phyloP scores from a whole-genome alignment of 2,329 filamentous ascomycete genomes.

The Verticillium isaacii region DNA sequence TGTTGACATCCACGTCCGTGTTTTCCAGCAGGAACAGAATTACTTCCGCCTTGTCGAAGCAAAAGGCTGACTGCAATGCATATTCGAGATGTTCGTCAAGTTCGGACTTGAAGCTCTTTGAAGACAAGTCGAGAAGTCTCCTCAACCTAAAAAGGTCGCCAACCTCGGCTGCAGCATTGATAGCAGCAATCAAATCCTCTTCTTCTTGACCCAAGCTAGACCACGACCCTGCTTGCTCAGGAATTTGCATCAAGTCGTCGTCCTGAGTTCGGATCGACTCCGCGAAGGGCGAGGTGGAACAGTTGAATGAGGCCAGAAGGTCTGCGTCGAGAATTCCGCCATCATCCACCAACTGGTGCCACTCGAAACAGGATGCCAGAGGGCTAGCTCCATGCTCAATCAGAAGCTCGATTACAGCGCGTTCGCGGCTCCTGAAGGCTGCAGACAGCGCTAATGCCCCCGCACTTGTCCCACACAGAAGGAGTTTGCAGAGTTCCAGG shows the following conservation, averaged over 20 bases:
- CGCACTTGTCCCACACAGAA: neutral
- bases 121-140: neutral
- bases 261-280: neutral
- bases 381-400: neutral
- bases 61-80: no score
- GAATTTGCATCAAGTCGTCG: neutral
- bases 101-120: neutral
- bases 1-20: no score
- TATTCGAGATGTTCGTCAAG: accelerated
- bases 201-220: neutral
- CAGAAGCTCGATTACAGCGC: neutral
- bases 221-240: neutral
- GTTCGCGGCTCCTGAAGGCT: neutral
- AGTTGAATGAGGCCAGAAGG: neutral
- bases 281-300: neutral
- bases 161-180: neutral
- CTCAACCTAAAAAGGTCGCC: neutral
- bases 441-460: neutral
- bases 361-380: neutral
- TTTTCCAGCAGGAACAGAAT: no score
- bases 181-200: neutral
- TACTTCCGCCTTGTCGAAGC: no score
- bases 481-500: neutral
- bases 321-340: accelerated
- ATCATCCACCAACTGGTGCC: no score